A percentile compares a stretch with the other conserved stretches of the same genome.
Evolutionary conservation across 2,329 filamentous ascomycete genomes (phyloP).

Genomic region (Talaromyces sp.): DNA sequence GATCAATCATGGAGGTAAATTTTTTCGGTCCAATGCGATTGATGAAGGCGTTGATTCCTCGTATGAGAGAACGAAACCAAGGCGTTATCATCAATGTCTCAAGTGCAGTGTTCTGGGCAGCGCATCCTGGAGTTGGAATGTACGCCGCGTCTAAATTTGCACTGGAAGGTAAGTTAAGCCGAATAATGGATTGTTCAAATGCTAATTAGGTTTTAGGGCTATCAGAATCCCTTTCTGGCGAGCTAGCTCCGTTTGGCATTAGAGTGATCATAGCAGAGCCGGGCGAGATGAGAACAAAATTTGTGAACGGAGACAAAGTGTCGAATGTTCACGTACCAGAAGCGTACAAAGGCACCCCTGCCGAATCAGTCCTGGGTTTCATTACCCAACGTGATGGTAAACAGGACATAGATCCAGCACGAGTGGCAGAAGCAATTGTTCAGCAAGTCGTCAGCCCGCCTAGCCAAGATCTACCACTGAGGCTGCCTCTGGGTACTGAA

Average conservation of each 20-base stretch:
- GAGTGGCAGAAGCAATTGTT: not conserved
- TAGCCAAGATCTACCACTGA: not conserved
- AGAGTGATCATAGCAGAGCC: not conserved
- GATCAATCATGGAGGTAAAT: not conserved
- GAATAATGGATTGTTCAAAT: not conserved
- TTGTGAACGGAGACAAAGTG: not conserved
- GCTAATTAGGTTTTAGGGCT: not conserved
- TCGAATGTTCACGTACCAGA: not conserved
- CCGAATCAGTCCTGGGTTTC: not conserved
- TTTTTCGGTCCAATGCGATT: constrained; percentile 3
- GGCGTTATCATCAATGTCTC: constrained; percentile 1
- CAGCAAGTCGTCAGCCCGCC: not conserved
- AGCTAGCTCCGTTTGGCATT: not conserved
- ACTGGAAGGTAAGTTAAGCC: not conserved
- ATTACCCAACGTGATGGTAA: not conserved
- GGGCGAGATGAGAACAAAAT: not conserved
- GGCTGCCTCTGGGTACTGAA: constrained; percentile 1
- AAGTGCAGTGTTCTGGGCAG: not conserved
- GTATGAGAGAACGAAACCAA: not conserved
- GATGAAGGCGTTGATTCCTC: not conserved
- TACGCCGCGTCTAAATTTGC: not conserved
- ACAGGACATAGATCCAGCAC: not conserved
- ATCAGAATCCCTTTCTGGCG: not conserved
- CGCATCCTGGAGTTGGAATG: not conserved
- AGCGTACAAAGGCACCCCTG: not conserved